Base-by-base conservation (phyloP, 2,329 filamentous ascomycete species). In the Fusarium paranaense region DNA sequence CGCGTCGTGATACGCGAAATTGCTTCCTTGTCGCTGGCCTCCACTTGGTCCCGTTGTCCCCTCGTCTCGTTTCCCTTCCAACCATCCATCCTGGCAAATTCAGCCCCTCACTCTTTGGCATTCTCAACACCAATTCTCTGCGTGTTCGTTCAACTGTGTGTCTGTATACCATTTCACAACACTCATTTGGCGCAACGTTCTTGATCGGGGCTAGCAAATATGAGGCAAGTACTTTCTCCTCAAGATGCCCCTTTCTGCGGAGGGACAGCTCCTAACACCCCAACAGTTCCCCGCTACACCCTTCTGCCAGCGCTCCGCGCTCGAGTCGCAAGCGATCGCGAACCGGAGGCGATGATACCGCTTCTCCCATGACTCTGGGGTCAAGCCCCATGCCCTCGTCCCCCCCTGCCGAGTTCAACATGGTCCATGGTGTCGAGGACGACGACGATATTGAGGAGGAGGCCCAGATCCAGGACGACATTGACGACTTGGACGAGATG, bases 401-500 rank as follows among this genome's bases (percentile, higher is more conserved):
- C 1, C 90, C 90, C 3, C 90, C 91, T 6, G 89, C 87, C 11
- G 80, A 80, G 47, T 90, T 90, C 78, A 85, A 87, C 74, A 91
- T 94, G 72, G 89, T 90, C 7, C 91, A 93, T 62, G 91, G 92
- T 61, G 88, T 86, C 35, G 92, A 94, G 70, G 91, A 93, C 52
- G 88, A 92, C 14, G 93, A 95, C 71, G 92, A 94, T 76, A 89
- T 92, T 42, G 88, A 94, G 64, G 91, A 93, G 60, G 92, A 94
- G 60, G 88, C 90, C 59, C 92, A 95, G 79, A 86, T 92, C 54
- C 91, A 95, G 74, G 91, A 92, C 73, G 92, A 93, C 75, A 87
- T 92, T 20, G 93, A 95, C 63, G 93, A 97, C 66, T 88, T 95
- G 50, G 94, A 97, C 77, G 93, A 95, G 80, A 90, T 91, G 86